phyloP scores from a whole-genome alignment of 78 protist species.

The Trichosphaerium sp. region DNA sequence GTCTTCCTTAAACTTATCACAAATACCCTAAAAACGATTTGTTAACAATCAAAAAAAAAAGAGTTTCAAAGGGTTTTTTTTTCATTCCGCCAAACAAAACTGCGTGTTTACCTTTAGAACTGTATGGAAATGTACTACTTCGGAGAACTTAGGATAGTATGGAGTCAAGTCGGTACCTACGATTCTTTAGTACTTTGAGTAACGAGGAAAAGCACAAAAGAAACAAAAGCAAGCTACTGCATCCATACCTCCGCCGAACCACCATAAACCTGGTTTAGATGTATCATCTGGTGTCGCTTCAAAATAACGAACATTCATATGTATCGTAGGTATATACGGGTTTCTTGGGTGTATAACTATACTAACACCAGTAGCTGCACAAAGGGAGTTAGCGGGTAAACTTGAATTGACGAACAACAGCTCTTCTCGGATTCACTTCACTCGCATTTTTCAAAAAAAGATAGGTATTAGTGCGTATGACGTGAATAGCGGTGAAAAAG shows the following conservation, averaged over 20 bases:
- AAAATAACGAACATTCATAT: constrained; percentile 56
- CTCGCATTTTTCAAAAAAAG: no score
- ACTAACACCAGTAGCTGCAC: constrained; percentile 61
- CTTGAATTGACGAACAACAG: no score
- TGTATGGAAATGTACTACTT: constrained; percentile 23
- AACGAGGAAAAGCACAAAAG: neutral
- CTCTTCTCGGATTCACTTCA: no score
- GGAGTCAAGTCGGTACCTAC: constrained; percentile 53
- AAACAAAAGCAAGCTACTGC: neutral
- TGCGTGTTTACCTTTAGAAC: constrained; percentile 3
- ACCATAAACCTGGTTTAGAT: constrained; percentile 20
- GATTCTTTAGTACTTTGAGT: neutral
- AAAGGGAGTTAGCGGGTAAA: constrained; percentile 4
- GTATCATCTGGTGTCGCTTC: constrained; percentile 37
- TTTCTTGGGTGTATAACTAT: constrained; percentile 48
- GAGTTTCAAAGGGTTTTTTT: no score
- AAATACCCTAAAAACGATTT: no score
- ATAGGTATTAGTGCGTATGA: no score
- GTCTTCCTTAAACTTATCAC: neutral
- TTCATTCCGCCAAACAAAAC: neutral
- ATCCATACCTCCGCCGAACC: constrained; percentile 60
- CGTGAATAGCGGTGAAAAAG: no score
- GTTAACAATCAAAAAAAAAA: no score
- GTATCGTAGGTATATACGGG: constrained; percentile 58
- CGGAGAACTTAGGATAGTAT: constrained; percentile 21